phyloP scores from a whole-genome alignment of 768 basidiomycete species.

The Udeniomyces megalosporus region DNA sequence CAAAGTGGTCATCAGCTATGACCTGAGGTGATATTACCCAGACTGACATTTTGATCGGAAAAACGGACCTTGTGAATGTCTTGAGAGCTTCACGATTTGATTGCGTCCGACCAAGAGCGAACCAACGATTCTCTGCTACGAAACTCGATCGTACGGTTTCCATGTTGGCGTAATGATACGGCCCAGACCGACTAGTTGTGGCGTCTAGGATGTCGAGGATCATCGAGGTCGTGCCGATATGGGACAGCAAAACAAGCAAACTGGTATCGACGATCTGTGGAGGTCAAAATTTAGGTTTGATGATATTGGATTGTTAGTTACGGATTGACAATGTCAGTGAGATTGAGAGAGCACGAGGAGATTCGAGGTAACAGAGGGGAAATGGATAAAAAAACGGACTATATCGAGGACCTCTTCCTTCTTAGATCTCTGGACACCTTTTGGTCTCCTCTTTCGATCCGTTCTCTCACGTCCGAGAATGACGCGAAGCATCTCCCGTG shows the following conservation, averaged over 20 bases:
- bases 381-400: background rate
- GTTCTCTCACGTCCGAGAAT: slow-evolving; percentile 33
- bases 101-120: too few relatives aligned
- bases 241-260: slow-evolving; percentile 55
- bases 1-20: background rate
- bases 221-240: slow-evolving; percentile 27
- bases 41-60: too few relatives aligned
- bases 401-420: slow-evolving; percentile 2
- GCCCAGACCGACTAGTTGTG: background rate
- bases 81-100: too few relatives aligned
- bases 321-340: background rate
- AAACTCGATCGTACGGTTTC: too few relatives aligned
- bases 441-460: slow-evolving; percentile 22
- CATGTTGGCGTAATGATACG: too few relatives aligned
- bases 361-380: background rate
- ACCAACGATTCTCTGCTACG: too few relatives aligned
- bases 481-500: slow-evolving; percentile 55
- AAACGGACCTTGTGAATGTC: too few relatives aligned
- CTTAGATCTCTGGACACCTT: background rate
- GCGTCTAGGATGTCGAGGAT: slow-evolving; percentile 5
- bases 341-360: background rate
- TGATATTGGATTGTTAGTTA: too few relatives aligned
- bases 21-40: too few relatives aligned
- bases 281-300: too few relatives aligned
- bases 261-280: slow-evolving; percentile 69